Conservation (phyloP, 768 basidiomycete species). For the Termitomyces heimii region DNA sequence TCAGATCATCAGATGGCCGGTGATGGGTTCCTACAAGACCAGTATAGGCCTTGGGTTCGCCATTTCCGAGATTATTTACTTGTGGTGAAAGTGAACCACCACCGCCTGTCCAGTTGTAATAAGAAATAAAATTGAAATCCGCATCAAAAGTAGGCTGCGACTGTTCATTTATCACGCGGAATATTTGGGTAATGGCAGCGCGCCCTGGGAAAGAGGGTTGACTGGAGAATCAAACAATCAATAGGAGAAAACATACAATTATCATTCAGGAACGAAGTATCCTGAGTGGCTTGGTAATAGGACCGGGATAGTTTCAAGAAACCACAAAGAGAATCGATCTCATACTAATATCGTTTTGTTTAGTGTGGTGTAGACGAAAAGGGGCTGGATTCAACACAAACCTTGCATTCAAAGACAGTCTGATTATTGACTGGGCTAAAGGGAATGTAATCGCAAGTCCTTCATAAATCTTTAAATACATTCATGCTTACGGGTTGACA, state of each 20-base stretch:
- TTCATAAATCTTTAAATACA: neutral
- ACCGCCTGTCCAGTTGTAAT: slow-evolving; percentile 80
- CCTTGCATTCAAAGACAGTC: slow-evolving; percentile 82
- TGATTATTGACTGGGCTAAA: slow-evolving; percentile 59
- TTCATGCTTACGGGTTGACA: slow-evolving; percentile 60
- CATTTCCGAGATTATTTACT: slow-evolving; percentile 65
- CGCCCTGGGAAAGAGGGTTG: slow-evolving; percentile 41
- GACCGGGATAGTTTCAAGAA: slow-evolving; percentile 74
- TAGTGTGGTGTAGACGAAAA: neutral
- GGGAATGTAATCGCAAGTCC: neutral
- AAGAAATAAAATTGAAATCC: slow-evolving; percentile 69
- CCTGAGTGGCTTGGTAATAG: slow-evolving; percentile 68
- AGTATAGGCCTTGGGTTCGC: slow-evolving; percentile 70
- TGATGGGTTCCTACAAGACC: slow-evolving; percentile 76
- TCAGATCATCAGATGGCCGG: slow-evolving; percentile 72
- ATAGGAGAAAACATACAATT: slow-evolving; percentile 42
- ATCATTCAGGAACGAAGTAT: slow-evolving; percentile 63
- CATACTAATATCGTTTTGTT: slow-evolving; percentile 46
- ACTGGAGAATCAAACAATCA: neutral
- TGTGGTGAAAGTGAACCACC: slow-evolving; percentile 55
- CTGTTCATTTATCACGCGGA: slow-evolving; percentile 73
- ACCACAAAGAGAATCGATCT: slow-evolving; percentile 73
- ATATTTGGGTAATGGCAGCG: slow-evolving; percentile 62
- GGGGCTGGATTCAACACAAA: slow-evolving; percentile 18
- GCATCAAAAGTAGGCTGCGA: slow-evolving; percentile 67